phyloP scores from a whole-genome alignment of 768 basidiomycete genomes.

The Kwoniella sp. region DNA sequence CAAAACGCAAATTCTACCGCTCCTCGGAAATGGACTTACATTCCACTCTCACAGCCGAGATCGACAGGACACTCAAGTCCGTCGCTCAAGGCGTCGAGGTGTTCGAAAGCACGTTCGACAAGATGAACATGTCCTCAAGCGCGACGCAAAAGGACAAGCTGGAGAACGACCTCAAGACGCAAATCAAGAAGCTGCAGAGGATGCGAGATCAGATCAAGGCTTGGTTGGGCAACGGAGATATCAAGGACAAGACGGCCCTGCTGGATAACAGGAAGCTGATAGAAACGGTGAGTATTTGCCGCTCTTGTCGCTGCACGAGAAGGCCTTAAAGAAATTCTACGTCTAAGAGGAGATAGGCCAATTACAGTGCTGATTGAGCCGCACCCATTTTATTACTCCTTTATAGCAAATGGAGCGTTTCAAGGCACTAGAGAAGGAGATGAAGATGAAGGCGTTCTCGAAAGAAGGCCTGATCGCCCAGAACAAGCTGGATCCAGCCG shows the following conservation, averaged over 20 bases:
- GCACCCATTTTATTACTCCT: not conserved
- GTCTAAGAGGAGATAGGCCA: too few relatives aligned
- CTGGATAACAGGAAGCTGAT: conserved; percentile 93
- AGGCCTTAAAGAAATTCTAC: too few relatives aligned
- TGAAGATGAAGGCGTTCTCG: conserved; percentile 99
- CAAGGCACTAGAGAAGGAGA: conserved; percentile 99
- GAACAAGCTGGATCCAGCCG: conserved; percentile 91
- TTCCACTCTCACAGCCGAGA: conserved; percentile 71
- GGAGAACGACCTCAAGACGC: conserved; percentile 91
- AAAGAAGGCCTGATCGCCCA: conserved; percentile 96
- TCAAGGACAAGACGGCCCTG: conserved; percentile 94
- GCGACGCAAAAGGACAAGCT: conserved; percentile 98
- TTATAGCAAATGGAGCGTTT: conserved; percentile 99
- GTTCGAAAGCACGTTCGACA: conserved; percentile 79
- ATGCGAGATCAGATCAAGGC: conserved; percentile 87
- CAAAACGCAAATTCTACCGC: too few relatives aligned
- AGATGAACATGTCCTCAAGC: conserved; percentile 94
- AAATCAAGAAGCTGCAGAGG: conserved; percentile 93
- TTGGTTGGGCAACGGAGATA: conserved; percentile 96
- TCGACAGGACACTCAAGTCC: conserved; percentile 97
- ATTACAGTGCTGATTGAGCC: conserved; percentile 25
- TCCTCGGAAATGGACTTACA: not conserved
- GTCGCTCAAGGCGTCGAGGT: conserved; percentile 81
- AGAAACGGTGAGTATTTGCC: conserved; percentile 84
- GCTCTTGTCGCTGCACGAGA: too few relatives aligned